Conservation (phyloP, 2,329 filamentous ascomycete genomes). For the Hymenoscyphus infarciens region DNA sequence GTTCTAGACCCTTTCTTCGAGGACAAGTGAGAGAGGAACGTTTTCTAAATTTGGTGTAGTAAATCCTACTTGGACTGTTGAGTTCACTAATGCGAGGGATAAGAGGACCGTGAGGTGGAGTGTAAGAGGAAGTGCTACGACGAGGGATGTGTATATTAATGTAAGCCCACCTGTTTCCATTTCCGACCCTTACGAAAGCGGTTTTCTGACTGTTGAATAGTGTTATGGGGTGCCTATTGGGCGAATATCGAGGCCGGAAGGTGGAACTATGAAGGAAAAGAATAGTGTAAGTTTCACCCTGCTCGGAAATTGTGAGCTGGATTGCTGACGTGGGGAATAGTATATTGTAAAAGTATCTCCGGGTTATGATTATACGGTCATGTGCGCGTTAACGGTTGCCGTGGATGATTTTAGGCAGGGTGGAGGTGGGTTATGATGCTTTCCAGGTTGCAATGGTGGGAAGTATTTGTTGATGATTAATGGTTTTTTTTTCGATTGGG, state of each 20-base stretch:
- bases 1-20: background rate
- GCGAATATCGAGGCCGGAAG: constrained; percentile 7
- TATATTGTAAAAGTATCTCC: constrained; percentile 12
- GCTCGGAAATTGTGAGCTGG: too few species aligned
- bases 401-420: constrained; percentile 11
- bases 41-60: background rate
- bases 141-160: constrained; percentile 8
- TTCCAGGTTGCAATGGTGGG: background rate
- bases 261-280: constrained; percentile 9
- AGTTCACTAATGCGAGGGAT: constrained; percentile 14
- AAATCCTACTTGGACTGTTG: constrained; percentile 6
- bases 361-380: constrained; percentile 12
- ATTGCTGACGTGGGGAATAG: background rate
- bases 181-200: background rate
- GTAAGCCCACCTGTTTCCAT: constrained; percentile 1
- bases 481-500: background rate
- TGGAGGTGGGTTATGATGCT: background rate
- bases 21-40: too few species aligned
- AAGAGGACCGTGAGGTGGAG: constrained; percentile 9
- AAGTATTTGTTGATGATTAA: background rate
- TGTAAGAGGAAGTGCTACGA: constrained; percentile 8
- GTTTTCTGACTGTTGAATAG: constrained; percentile 1
- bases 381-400: constrained; percentile 8
- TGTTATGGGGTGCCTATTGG: constrained; percentile 13
- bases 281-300: constrained; percentile 12